Conservation (phyloP, 129 eudicot genomes). For the Deinandra increscens region DNA sequence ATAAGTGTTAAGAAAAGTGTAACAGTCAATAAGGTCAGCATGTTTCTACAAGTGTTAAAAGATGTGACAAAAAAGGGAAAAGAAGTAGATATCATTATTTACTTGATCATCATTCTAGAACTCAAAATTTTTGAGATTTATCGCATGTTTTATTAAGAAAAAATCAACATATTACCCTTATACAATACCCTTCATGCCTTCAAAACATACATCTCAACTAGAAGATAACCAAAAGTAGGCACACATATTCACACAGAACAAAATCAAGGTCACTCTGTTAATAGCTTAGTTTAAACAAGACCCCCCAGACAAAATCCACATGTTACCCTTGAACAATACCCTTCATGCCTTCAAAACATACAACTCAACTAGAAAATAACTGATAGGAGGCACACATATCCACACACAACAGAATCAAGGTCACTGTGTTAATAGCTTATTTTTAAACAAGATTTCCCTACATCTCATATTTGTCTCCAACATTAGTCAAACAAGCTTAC, state of each 20-base stretch:
- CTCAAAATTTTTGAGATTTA: background rate
- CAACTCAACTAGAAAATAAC: conserved; percentile 4
- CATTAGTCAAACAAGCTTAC: conserved; percentile 11
- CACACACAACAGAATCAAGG: background rate
- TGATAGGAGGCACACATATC: background rate
- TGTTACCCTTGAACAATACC: background rate
- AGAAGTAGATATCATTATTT: background rate
- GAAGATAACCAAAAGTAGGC: conserved; percentile 4
- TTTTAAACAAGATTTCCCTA: background rate
- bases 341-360: conserved; percentile 1
- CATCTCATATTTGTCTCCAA: conserved; percentile 2
- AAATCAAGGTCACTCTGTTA: background rate
- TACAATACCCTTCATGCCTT: conserved; percentile 7
- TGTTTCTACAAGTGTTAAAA: background rate
- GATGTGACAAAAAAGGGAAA: background rate
- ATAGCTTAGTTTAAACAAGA: background rate
- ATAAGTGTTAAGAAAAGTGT: background rate
- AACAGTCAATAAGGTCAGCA: background rate
- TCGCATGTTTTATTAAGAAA: background rate
- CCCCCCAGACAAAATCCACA: background rate
- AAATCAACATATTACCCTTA: background rate
- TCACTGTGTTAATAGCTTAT: background rate
- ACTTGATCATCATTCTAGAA: background rate
- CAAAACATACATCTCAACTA: background rate
- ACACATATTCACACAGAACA: background rate